Evolutionary conservation across 805 yeast genomes (phyloP), one percentile per base, ranked within the genome.

Genomic region (Nakazawaea wyomingensis): DNA sequence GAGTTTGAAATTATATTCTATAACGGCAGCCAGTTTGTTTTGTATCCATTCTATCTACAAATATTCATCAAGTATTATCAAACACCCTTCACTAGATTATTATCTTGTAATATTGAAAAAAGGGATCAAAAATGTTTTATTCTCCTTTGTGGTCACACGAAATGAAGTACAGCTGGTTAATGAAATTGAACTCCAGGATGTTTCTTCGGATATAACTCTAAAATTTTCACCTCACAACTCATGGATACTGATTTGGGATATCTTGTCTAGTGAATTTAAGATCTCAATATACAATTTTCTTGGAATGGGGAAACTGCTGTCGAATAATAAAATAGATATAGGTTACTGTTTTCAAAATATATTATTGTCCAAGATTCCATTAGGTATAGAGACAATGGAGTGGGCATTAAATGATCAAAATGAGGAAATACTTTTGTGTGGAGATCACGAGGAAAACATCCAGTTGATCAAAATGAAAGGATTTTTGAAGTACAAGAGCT

Each of bases 21-120:
- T 36, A 11, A 17, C 13, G 3, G 37, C 27, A 11, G 7, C n/a
- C 7, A 9, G 6, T 2, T 20, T 26, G 10, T n/a, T n/a, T 27
- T 33, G 29, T 28, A 33, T 43, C n/a, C 42, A 43, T 17, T 31
- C 38, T 5, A 33, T 43, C 4, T 33, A 43, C 17, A 43, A 43
- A 19, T 27, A 26, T 16, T 17, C 39, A 11, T 43, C 42, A 16
- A 21, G 28, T 18, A 18, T 43, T 4, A 37, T 33, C 10, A 32
- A 16, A 14, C 29, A 43, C 27, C 34, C 38, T 8, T 6, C 10
- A 1, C 11, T 21, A 4, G 31, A 43, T 13, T 34, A 36, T 10
- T 28, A 32, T 18, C 26, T 22, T 3, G 24, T 43, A 6, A n/a
- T 37, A 10, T 28, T 37, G 13, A 32, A 20, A 28, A 22, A 20